Conservation (phyloP, 108 stramenopile genomes). For the Pseudonitzschia delicatissima region DNA sequence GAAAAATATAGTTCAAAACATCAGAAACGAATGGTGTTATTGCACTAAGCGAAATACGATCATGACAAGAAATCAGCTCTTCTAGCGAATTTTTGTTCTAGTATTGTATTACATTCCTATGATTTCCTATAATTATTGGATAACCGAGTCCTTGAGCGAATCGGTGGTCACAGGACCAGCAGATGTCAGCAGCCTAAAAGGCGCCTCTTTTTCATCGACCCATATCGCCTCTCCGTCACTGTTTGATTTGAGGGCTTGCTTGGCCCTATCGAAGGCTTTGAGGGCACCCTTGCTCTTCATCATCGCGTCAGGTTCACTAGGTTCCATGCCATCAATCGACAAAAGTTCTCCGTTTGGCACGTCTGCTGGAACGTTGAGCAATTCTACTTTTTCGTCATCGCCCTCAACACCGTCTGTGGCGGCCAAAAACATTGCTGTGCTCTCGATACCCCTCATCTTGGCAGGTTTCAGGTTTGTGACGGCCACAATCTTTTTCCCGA, state of each 20-base stretch:
- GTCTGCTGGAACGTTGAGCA: constrained; percentile 61
- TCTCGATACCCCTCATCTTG: constrained; percentile 86
- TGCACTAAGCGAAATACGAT: too few relatives aligned
- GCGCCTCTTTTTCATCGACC: constrained; percentile 32
- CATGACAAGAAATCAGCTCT: too few relatives aligned
- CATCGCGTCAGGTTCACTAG: constrained; percentile 70
- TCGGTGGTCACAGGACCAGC: constrained; percentile 57
- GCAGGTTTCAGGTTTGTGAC: constrained; percentile 85
- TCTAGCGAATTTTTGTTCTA: too few relatives aligned
- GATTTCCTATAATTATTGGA: constrained; percentile 40
- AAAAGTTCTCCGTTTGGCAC: constrained; percentile 79
- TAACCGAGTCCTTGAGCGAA: constrained; percentile 46
- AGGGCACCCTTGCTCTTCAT: constrained; percentile 87
- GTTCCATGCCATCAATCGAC: constrained; percentile 64
- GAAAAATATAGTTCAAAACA: too few relatives aligned
- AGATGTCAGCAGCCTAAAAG: constrained; percentile 50
- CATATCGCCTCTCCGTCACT: constrained; percentile 58
- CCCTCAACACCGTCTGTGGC: constrained; percentile 67
- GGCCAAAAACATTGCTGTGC: constrained; percentile 78
- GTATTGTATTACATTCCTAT: too few relatives aligned
- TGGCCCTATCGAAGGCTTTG: constrained; percentile 79
- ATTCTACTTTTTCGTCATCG: constrained; percentile 61
- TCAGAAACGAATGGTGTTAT: too few relatives aligned
- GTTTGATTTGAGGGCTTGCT: constrained; percentile 51
- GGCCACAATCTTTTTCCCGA: constrained; percentile 65